Conservation (phyloP, 768 basidiomycete species). For the Cystofilobasidium bisporidii region DNA sequence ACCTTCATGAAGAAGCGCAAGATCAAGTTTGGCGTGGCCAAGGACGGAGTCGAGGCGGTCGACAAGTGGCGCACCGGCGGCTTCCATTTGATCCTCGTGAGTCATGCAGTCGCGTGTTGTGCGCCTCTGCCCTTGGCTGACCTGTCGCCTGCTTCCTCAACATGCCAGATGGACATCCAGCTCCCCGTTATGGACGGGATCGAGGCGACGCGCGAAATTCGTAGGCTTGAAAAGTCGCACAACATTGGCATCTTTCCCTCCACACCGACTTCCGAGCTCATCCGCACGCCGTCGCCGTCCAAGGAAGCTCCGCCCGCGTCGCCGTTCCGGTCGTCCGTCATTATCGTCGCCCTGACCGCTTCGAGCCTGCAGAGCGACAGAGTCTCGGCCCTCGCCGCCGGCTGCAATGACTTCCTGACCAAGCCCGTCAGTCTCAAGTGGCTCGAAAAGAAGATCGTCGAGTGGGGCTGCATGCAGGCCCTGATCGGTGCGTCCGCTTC, state of each 20-base stretch:
- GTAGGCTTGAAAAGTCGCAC: constrained; percentile 64
- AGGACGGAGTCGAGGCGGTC: constrained; percentile 90
- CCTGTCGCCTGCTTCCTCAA: too few relatives aligned
- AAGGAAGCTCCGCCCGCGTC: constrained; percentile 32
- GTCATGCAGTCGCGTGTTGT: constrained; percentile 36
- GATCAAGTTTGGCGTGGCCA: constrained; percentile 88
- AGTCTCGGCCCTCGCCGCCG: constrained; percentile 92
- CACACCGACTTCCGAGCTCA: constrained; percentile 54
- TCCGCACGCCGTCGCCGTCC: constrained; percentile 27
- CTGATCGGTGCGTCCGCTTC: neutral
- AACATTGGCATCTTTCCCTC: constrained; percentile 59
- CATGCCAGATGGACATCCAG: constrained; percentile 96
- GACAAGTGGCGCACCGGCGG: constrained; percentile 85
- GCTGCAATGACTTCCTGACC: constrained; percentile 96
- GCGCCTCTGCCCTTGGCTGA: too few relatives aligned
- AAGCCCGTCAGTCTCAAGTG: constrained; percentile 92
- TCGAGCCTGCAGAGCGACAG: constrained; percentile 91
- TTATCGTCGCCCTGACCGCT: constrained; percentile 97
- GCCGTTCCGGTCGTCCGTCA: constrained; percentile 84
- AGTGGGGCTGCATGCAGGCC: constrained; percentile 85
- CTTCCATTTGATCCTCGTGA: constrained; percentile 89
- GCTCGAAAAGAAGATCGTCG: constrained; percentile 96
- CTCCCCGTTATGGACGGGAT: constrained; percentile 99
- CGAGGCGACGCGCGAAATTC: constrained; percentile 89
- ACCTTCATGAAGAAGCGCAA: constrained; percentile 94